Evolutionary conservation across 768 basidiomycete genomes (phyloP), one percentile per base, ranked within the genome.

Genomic region (Galerina sulciceps): DNA sequence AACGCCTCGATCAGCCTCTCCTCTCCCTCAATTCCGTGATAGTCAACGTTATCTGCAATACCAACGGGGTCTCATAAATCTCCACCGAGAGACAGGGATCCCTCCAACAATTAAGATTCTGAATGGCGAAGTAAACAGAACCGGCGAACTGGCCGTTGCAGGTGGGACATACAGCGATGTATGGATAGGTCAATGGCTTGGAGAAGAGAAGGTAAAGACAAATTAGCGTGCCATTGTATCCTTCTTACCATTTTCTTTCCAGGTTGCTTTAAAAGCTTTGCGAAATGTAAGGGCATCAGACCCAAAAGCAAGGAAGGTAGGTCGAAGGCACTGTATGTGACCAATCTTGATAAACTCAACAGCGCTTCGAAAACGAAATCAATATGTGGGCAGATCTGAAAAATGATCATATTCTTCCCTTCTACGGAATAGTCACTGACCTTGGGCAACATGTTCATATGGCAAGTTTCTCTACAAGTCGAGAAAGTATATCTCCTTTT

Each of bases 301-400:
- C 62, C 72, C 76, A 18, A 77, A 69, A 62, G 73, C 80, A 1
- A 66, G 76, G 58, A 77, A 79, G 70, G 77, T 84, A 60, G 40
- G 61, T 57, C 10, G 20, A 20, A 22, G 43, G 13, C 31, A 37
- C 26, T 23, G 37, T 38, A 36, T 42, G 23, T 20, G 15, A 14
- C 40, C 40, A 44, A 41, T 20, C 40, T 67, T 11, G 34, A 53
- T 38, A n/a, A 41, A 26, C 56, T 50, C 10, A 17, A 23, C 55
- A 87, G 85, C 80, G 84, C 26, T 83, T 87, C 59, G 79, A 83
- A 64, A 79, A 80, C 50, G 86, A 87, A 69, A 80, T 87, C 17
- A 62, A 66, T 15, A 74, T 85, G 17, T 87, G 85, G 85, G 76
- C 81, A 14, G 69, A 75, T 48, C 73, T 87, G 41, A 71, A 76